Base-by-base conservation (phyloP, 768 basidiomycete genomes). In the Boletus reticulatus region DNA sequence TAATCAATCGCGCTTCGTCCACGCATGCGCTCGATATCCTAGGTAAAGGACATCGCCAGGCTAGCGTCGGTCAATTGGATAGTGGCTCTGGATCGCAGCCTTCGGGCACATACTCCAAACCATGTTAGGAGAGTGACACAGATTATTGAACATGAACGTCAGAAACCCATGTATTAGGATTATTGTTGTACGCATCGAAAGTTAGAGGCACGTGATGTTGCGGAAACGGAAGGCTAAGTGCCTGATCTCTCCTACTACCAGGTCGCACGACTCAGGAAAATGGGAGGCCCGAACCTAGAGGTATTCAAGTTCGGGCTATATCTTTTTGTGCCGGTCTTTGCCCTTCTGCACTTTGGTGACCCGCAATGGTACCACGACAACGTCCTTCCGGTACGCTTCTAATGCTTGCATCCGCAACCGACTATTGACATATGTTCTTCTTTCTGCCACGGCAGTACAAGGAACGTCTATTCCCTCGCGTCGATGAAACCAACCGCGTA, bases 271-370 rank as follows among this genome's bases (percentile, higher is more conserved):
- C 34, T 43, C 53, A 32, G 27, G 45, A n/a, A 34, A 37, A 82
- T 89, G 88, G 88, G 79, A 3, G 85, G 89, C 12, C 84, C 89
- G 36, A 90, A 89, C 69, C 84, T 94, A 51, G 92, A 94, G 72
- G 81, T 94, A 17, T 92, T 94, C 85, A 94, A 93, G 74, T 94
- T 94, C 63, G 84, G 84, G 4, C 72, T 92, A 17, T 94, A 94
- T 71, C 84, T 94, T 53, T 92, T 92, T 63, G 84, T 92, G 55
- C 92, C 92, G 11, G 83, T 94, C 54, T 75, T 80, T 44, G 86
- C 89, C 22, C 80, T 94, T 65, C 74, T 92, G 48, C 88, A 93
- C 71, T 94, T 90, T 66, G 92, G 92, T 43, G 89, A 94, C 69
- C 90, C 91, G 6, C 83, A 87, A 41, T 94, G 92, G 92, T 94